Evolutionary conservation across 805 yeast species (phyloP).

Genomic region (Ogataea neopini): DNA sequence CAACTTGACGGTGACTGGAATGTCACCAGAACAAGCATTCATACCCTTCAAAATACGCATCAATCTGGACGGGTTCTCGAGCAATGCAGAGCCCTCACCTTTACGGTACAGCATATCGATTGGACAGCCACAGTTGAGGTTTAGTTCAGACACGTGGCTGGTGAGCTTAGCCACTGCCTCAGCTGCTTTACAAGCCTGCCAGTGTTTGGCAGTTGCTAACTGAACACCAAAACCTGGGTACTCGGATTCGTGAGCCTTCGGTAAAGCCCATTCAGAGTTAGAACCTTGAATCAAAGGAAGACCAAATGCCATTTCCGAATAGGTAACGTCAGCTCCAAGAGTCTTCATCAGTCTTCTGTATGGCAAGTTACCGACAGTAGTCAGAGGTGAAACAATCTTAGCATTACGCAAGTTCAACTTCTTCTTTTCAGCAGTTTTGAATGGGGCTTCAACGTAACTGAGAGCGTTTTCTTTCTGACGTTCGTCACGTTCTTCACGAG

Average conservation of each 20-base stretch:
- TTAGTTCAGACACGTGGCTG: constrained; percentile 72
- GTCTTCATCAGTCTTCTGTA: constrained; percentile 89
- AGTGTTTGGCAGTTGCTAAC: constrained; percentile 85
- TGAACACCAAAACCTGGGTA: constrained; percentile 91
- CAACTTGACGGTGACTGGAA: constrained; percentile 89
- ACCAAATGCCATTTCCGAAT: constrained; percentile 91
- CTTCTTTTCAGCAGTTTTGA: constrained; percentile 81
- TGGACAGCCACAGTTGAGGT: constrained; percentile 96
- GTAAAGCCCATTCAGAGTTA: constrained; percentile 96
- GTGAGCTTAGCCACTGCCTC: constrained; percentile 67
- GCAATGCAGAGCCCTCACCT: constrained; percentile 93
- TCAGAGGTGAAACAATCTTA: constrained; percentile 90
- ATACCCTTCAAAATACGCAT: constrained; percentile 79
- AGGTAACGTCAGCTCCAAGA: constrained; percentile 90
- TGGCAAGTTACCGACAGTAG: constrained; percentile 97
- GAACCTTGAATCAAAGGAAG: constrained; percentile 86
- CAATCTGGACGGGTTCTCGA: constrained; percentile 86
- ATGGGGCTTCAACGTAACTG: constrained; percentile 74
- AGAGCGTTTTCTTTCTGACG: constrained; percentile 39
- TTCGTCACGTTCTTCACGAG: constrained; percentile 33
- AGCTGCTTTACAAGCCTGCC: constrained; percentile 94
- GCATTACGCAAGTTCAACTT: constrained; percentile 64
- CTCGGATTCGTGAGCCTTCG: constrained; percentile 83
- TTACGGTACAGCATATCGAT: constrained; percentile 90
- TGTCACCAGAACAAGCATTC: constrained; percentile 85